Conservation (phyloP, 305 asterid genomes). For the Lippia alba region DNA sequence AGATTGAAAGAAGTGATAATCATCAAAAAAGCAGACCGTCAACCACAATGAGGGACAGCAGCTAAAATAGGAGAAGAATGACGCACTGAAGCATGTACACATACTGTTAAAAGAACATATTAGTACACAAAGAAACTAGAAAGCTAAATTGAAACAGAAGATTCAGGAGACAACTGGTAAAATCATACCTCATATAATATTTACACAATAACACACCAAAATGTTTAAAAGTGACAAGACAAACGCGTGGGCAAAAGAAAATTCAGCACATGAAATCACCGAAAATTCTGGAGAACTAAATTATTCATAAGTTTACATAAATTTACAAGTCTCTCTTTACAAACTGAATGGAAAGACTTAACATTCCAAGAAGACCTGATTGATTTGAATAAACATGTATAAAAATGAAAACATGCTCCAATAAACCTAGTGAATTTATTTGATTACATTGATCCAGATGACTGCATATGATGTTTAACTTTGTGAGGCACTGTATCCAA, state of each 20-base stretch:
- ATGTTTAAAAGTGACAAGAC: background rate
- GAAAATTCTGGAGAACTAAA: background rate
- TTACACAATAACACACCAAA: background rate
- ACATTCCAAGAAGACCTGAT: constrained; percentile 7
- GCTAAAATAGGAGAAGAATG: constrained; percentile 8
- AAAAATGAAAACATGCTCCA: constrained; percentile 37
- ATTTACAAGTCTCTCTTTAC: background rate
- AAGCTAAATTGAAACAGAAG: background rate
- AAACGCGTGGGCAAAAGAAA: background rate
- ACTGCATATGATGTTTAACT: constrained; percentile 54
- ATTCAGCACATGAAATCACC: constrained; percentile 18
- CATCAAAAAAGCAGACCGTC: constrained; percentile 11
- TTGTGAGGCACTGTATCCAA: constrained; percentile 53
- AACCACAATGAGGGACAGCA: constrained; percentile 10
- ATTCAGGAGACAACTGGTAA: constrained; percentile 20
- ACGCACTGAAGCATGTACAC: constrained; percentile 14
- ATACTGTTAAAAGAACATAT: constrained; percentile 14
- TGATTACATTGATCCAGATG: constrained; percentile 40
- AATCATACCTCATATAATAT: constrained; percentile 8
- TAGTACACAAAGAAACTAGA: background rate
- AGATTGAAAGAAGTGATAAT: background rate
- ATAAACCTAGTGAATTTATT: constrained; percentile 35
- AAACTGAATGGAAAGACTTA: constrained; percentile 15
- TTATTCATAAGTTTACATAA: constrained; percentile 22
- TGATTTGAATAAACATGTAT: constrained; percentile 28